These are phyloP conservation scores for Candida glucosophila DNA, from an alignment of 1,139 yeast species.

Conservation along the genomic window DNA sequence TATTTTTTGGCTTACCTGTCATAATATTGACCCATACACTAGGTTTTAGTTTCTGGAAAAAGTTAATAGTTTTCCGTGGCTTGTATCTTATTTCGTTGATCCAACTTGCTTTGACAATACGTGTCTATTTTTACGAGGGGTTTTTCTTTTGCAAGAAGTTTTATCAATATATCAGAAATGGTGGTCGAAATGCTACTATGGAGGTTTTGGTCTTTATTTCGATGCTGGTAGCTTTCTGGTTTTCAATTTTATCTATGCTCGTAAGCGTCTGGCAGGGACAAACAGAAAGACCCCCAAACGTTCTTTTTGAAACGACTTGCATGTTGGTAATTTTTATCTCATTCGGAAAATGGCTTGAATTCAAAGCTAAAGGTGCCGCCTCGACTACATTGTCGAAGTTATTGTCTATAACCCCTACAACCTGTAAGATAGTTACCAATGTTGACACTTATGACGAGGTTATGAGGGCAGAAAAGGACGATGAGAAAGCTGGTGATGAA, in stretches of 20 bases:
- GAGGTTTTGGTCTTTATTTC: conserved; percentile 84
- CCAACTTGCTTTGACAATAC: conserved; percentile 54
- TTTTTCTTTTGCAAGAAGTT: conserved; percentile 57
- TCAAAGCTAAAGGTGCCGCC: conserved; percentile 89
- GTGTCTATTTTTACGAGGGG: conserved; percentile 65
- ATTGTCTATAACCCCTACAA: conserved; percentile 72
- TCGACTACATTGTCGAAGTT: conserved; percentile 79
- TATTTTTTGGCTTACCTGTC: conserved; percentile 56
- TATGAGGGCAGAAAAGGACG: conserved; percentile 6
- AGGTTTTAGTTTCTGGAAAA: conserved; percentile 18
- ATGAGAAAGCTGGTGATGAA: conserved; percentile 3
- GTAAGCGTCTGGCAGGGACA: conserved; percentile 33
- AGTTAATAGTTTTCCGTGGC: conserved; percentile 36
- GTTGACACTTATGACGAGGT: conserved; percentile 16
- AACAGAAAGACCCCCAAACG: conserved; percentile 46
- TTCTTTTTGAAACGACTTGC: conserved; percentile 79
- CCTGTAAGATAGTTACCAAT: conserved; percentile 55
- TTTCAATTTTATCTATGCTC: conserved; percentile 56
- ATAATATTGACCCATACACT: conserved; percentile 24
- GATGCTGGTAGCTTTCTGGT: conserved; percentile 68
- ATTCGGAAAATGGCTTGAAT: conserved; percentile 85
- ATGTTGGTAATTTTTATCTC: conserved; percentile 81
- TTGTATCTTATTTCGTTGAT: conserved; percentile 51
- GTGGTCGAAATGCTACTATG: conserved; percentile 74
- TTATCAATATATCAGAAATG: conserved; percentile 54